A percentile compares a stretch with the other conserved stretches of the same genome.
Conservation (phyloP, 495 filamentous ascomycete species). For the Lophiostoma macrostomum region DNA sequence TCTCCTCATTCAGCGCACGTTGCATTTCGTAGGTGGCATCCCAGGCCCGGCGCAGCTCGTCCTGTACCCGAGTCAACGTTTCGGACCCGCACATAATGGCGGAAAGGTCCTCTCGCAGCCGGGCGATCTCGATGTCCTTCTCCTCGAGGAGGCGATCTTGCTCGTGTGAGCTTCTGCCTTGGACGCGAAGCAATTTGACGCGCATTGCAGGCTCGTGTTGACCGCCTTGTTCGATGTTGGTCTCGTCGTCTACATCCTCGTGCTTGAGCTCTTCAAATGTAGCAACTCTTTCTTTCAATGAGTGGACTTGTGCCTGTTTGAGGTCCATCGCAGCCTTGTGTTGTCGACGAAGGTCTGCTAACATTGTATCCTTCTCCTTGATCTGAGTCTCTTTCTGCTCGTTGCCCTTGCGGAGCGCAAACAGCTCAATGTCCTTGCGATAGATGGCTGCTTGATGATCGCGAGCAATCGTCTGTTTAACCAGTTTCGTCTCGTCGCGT, state of each 20-base stretch:
- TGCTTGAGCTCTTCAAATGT: conserved; percentile 3
- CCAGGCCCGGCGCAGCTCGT: conserved; percentile 17
- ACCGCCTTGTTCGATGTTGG: background rate
- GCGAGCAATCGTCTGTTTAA: conserved; percentile 17
- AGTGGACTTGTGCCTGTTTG: conserved; percentile 17
- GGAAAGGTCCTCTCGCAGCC: conserved; percentile 6
- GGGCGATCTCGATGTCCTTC: conserved; percentile 18
- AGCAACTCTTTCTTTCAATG: conserved; percentile 17
- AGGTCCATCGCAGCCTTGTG: conserved; percentile 12
- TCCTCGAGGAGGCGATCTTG: conserved; percentile 5
- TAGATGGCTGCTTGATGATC: conserved; percentile 25
- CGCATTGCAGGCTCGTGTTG: conserved; percentile 5
- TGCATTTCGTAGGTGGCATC: conserved; percentile 15
- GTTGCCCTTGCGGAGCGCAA: conserved; percentile 22
- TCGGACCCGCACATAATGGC: conserved; percentile 1
- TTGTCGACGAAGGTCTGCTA: conserved; percentile 11
- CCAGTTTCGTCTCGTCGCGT: conserved; percentile 21
- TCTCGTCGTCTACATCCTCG: background rate
- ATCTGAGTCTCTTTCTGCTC: conserved; percentile 22
- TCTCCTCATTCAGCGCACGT: conserved; percentile 13
- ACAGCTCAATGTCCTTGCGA: conserved; percentile 27
- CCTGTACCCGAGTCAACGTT: conserved; percentile 4
- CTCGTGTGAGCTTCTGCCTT: conserved; percentile 15
- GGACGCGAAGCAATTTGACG: conserved; percentile 19
- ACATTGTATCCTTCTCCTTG: conserved; percentile 12